Conservation (phyloP, 2,329 filamentous ascomycete species). For the Arachnomyces sp. region DNA sequence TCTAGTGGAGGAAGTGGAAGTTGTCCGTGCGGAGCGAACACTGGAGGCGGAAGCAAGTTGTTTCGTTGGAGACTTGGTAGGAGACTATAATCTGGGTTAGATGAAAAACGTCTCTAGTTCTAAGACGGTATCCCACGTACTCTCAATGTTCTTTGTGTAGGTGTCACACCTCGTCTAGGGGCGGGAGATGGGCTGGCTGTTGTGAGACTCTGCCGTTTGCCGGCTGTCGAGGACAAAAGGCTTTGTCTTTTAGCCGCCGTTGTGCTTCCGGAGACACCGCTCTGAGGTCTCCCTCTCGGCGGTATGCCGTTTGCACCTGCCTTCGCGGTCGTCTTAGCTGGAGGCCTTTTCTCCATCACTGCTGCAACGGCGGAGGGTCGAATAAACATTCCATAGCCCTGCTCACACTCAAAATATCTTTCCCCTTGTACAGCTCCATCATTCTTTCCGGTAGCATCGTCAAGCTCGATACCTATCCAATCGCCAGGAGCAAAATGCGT, state of each 20-base stretch:
- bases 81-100: slow-evolving; percentile 48
- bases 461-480: slow-evolving; percentile 86
- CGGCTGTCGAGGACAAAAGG: slow-evolving; percentile 46
- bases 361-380: slow-evolving; percentile 61
- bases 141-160: slow-evolving; percentile 29
- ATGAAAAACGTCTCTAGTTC: neutral
- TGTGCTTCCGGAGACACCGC: slow-evolving; percentile 26
- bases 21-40: slow-evolving; percentile 28
- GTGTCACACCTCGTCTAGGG: slow-evolving; percentile 40
- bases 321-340: slow-evolving; percentile 17
- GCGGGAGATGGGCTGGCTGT: slow-evolving; percentile 65
- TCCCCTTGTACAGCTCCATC: slow-evolving; percentile 84
- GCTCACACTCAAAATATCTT: slow-evolving; percentile 75
- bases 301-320: slow-evolving; percentile 19
- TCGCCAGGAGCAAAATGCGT: slow-evolving; percentile 74
- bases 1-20: slow-evolving; percentile 47
- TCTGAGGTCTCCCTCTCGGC: slow-evolving; percentile 34
- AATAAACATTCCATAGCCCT: slow-evolving; percentile 75
- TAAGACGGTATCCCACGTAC: slow-evolving; percentile 18
- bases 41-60: slow-evolving; percentile 59
- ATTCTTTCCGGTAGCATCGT: slow-evolving; percentile 79
- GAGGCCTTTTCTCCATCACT: slow-evolving; percentile 22
- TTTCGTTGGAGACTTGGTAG: slow-evolving; percentile 73
- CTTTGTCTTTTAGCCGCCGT: slow-evolving; percentile 36
- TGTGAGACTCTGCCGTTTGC: slow-evolving; percentile 62